These are phyloP conservation scores for Aurifilum marmelostoma DNA, from an alignment of 2,329 filamentous ascomycete species.

Conservation along the genomic window DNA sequence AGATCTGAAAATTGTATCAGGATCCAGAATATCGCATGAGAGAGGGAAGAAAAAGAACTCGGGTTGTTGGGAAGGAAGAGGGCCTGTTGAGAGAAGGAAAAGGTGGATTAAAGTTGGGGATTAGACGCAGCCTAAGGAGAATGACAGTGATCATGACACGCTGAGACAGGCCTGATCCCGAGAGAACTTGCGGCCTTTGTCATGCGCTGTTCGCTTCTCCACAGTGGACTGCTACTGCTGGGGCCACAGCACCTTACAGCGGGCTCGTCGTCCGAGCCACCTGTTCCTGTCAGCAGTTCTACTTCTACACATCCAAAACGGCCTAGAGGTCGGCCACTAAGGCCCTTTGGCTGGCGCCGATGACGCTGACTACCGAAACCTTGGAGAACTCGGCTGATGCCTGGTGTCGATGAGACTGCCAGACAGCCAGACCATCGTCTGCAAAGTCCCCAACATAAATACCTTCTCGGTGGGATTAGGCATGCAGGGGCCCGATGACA, in stretches of 20 bases:
- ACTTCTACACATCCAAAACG: not conserved
- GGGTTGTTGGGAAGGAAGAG: too few relatives aligned
- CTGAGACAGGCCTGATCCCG: not conserved
- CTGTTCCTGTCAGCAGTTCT: slow-evolving; percentile 7
- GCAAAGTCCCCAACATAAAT: not conserved
- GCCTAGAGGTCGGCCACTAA: not conserved
- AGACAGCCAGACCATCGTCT: not conserved
- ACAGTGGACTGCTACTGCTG: slow-evolving; percentile 19
- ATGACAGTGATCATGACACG: not conserved
- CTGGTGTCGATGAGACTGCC: not conserved
- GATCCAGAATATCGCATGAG: not conserved
- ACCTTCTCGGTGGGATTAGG: not conserved
- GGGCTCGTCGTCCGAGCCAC: not conserved
- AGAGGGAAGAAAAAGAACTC: not conserved
- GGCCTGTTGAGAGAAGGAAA: not conserved
- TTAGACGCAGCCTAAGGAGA: not conserved
- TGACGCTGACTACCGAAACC: not conserved
- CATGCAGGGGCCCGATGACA: not conserved
- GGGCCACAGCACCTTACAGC: not conserved
- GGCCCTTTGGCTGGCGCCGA: not conserved
- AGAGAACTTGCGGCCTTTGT: slow-evolving; percentile 4
- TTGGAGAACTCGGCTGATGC: not conserved
- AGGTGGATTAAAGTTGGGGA: not conserved
- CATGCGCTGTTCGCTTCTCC: slow-evolving; percentile 25
- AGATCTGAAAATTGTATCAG: not conserved